phyloP scores from a whole-genome alignment of 129 eudicot species.

The Cynara cardunculus region DNA sequence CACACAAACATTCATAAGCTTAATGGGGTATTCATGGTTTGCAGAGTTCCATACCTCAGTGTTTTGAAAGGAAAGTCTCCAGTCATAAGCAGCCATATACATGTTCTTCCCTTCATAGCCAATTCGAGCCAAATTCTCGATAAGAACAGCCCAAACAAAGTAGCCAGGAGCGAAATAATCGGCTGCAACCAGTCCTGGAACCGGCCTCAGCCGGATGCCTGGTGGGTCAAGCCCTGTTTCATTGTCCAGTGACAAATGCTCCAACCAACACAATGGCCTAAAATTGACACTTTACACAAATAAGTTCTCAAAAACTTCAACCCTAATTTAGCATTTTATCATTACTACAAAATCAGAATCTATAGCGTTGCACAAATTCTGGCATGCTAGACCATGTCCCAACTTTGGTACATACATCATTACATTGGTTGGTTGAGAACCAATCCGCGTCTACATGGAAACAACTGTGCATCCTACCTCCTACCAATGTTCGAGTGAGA shows the following conservation, averaged over 20 bases:
- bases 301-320: not conserved
- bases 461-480: not conserved
- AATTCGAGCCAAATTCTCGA: conserved; percentile 74
- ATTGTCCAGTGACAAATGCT: conserved; percentile 81
- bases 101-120: conserved; percentile 87
- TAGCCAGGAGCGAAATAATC: conserved; percentile 96
- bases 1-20: not conserved
- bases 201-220: conserved; percentile 89
- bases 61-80: conserved; percentile 94
- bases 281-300: conserved; percentile 14
- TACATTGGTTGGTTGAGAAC: no score
- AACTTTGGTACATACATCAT: no score
- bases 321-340: not conserved
- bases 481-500: not conserved
- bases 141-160: conserved; percentile 87
- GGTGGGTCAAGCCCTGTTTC: conserved; percentile 98
- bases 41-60: conserved; percentile 55
- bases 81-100: conserved; percentile 91
- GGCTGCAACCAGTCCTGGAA: conserved; percentile 87
- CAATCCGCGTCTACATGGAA: no score
- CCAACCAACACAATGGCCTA: conserved; percentile 97
- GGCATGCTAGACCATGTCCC: not conserved
- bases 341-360: not conserved
- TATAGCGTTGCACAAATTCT: not conserved
- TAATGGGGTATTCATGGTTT: not conserved